phyloP scores from a whole-genome alignment of 2,329 filamentous ascomycete genomes.

The Hypomyces rosellus region DNA sequence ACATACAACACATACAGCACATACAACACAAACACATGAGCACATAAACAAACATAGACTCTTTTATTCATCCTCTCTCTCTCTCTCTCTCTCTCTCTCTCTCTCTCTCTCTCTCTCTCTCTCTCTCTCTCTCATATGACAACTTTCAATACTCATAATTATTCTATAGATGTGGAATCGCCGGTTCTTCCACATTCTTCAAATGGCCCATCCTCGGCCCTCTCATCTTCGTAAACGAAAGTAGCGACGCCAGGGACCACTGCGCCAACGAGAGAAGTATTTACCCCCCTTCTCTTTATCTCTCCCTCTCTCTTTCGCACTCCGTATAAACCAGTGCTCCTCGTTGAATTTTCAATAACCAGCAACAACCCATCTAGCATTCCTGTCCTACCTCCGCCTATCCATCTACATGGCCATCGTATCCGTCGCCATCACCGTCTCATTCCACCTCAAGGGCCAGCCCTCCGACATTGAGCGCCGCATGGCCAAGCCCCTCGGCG shows the following conservation, averaged over 20 bases:
- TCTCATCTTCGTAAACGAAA: constrained; percentile 67
- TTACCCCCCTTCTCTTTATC: background rate
- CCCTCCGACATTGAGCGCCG: constrained; percentile 65
- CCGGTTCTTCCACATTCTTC: constrained; percentile 42
- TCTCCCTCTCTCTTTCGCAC: background rate
- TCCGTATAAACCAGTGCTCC: background rate
- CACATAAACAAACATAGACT: background rate
- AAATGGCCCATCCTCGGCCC: constrained; percentile 59
- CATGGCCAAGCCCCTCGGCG: constrained; percentile 76
- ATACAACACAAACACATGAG: too few species aligned
- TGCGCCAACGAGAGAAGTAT: constrained; percentile 70
- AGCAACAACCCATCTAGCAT: too few species aligned
- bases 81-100: background rate
- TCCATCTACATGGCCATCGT: constrained; percentile 89
- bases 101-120: background rate
- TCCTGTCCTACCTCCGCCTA: constrained; percentile 85
- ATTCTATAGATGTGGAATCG: constrained; percentile 16
- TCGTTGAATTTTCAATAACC: too few species aligned
- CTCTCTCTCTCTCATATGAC: too few species aligned
- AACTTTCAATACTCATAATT: background rate
- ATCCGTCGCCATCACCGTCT: constrained; percentile 81
- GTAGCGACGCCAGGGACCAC: constrained; percentile 69
- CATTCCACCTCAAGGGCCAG: constrained; percentile 77
- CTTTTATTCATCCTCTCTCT: background rate
- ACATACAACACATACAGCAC: too few species aligned